Evolutionary conservation across 345 rosid species (phyloP), one percentile per base, ranked within the genome.

Genomic region (Ailanthus altissimus): DNA sequence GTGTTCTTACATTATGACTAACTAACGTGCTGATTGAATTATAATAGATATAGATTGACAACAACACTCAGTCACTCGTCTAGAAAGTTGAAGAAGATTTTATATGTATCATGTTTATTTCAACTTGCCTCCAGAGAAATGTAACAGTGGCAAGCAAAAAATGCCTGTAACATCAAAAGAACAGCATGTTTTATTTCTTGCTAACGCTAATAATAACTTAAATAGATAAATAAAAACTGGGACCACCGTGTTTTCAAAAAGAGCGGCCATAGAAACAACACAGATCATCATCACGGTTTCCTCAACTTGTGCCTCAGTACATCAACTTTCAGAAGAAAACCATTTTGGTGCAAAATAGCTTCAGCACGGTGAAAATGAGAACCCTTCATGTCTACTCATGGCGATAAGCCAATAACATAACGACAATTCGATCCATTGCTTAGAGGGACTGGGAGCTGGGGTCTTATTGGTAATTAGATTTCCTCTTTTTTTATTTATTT

Each of bases 131-230:
- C 14, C 5, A 60, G 1, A 26, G 26, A 6, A 6, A 0, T 20
- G 58, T 0, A 15, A 60, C 13, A 0, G 3, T 13, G 57, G 18
- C 7, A 51, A 18, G 16, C 15, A 51, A n/a, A 51, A 32, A 32
- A 32, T 32, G 5, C 18, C 57, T 8, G n/a, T 18, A 18, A 10
- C 57, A 18, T 51, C 57, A 51, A 51, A 62, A 36, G 20, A 16
- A 16, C 2, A 15, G 32, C 45, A 32, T 32, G 43, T 62, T 62
- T 32, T 62, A 15, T 36, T 40, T 8, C 26, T 8, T 0, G 38
- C 4, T 4, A 16, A 0, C 5, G 43, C 0, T 0, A 18, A 32
- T 15, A 1, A 4, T 32, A 20, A 20, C 6, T 0, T 32, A 32
- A 32, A 32, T 1, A 32, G 3, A 32, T 32, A 32, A 32, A 54